These are phyloP conservation scores for Carpinus viminea DNA, from an alignment of 306 rosid genomes.

Conservation along the genomic window DNA sequence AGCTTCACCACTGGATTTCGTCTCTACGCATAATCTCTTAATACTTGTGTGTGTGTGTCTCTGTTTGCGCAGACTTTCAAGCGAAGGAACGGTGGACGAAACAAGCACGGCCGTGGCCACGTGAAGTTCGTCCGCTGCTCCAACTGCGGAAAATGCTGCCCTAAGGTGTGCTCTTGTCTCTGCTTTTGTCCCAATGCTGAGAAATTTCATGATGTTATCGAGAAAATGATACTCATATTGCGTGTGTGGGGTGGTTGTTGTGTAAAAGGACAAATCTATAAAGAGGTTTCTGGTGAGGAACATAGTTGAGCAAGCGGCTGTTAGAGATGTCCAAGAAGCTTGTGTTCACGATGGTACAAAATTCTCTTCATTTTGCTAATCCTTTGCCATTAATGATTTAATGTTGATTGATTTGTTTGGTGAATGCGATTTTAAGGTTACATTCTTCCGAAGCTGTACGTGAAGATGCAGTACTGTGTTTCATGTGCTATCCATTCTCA, in stretches of 20 bases:
- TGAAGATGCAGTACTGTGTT: constrained; percentile 96
- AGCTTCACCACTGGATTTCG: background rate
- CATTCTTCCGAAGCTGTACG: constrained; percentile 88
- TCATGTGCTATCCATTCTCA: constrained; percentile 97
- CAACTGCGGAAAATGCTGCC: constrained; percentile 96
- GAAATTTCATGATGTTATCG: background rate
- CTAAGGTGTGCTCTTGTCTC: constrained; percentile 48
- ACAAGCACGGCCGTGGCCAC: constrained; percentile 97
- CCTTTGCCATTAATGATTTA: background rate
- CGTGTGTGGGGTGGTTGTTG: background rate
- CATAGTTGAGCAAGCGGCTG: constrained; percentile 98
- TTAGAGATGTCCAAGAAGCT: constrained; percentile 95
- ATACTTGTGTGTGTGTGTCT: background rate
- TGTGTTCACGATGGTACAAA: constrained; percentile 76
- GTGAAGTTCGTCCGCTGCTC: constrained; percentile 86
- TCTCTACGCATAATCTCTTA: background rate
- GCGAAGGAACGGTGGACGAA: constrained; percentile 93
- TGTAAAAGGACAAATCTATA: constrained; percentile 20
- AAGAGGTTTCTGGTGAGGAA: constrained; percentile 87
- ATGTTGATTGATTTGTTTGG: background rate
- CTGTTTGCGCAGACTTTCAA: constrained; percentile 71
- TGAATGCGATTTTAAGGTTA: constrained; percentile 46
- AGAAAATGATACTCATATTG: background rate
- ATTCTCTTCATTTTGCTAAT: background rate
- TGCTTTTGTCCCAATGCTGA: background rate